Percentiles rank a stretch among this genome's conserved stretches.
Evolutionary conservation across 345 rosid genomes (phyloP).

Genomic region (Citrus reticulata): DNA sequence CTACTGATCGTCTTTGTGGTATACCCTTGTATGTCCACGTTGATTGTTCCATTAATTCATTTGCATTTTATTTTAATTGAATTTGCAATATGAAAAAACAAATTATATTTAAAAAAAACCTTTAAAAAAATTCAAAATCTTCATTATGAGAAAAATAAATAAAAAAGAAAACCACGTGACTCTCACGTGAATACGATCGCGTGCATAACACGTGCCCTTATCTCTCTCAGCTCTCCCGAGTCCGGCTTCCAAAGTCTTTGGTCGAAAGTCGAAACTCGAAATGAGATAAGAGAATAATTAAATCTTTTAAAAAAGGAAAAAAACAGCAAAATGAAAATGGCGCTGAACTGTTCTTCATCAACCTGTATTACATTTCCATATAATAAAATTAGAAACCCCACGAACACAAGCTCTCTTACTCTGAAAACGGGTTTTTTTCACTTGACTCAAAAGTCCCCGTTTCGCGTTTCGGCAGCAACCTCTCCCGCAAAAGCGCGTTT

Average conservation of each 20-base stretch:
- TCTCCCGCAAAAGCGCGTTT: slow-evolving; percentile 66
- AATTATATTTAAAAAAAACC: too few relatives aligned
- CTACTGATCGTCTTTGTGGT: too few relatives aligned
- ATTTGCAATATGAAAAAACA: too few relatives aligned
- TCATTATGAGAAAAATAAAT: too few relatives aligned
- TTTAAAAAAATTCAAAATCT: too few relatives aligned
- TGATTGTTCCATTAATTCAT: too few relatives aligned
- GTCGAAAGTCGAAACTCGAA: background rate
- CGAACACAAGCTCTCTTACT: slow-evolving; percentile 8
- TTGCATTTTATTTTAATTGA: too few relatives aligned
- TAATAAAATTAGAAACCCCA: slow-evolving; percentile 13
- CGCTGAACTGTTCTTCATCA: slow-evolving; percentile 19
- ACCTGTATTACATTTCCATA: slow-evolving; percentile 23
- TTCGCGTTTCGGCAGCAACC: slow-evolving; percentile 46
- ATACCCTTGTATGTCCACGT: too few relatives aligned
- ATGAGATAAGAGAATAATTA: background rate
- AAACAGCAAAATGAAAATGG: slow-evolving; percentile 14
- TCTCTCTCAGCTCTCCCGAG: background rate
- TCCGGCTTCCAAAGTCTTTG: background rate
- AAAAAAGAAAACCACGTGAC: background rate
- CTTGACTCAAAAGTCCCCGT: slow-evolving; percentile 22
- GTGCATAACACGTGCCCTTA: background rate
- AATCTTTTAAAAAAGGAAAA: background rate
- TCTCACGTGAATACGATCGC: background rate
- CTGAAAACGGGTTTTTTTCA: slow-evolving; percentile 7